A percentile compares a stretch with the other conserved stretches of the same genome.
These are phyloP conservation scores for Stygiomarasmius scandens DNA, from an alignment of 1,284 basidiomycete species.

Conservation along the genomic window DNA sequence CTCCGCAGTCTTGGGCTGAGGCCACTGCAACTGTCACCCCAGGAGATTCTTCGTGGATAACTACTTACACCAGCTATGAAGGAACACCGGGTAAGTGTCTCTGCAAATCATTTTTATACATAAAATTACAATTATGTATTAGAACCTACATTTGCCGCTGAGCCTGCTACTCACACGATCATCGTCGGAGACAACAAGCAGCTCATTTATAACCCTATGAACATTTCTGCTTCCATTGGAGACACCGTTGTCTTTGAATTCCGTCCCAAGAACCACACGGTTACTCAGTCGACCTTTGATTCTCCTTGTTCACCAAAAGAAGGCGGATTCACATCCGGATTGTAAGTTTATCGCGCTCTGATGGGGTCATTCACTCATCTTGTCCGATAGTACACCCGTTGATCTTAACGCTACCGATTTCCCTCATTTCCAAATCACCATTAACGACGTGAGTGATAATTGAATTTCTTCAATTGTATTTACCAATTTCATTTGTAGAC, in stretches of 20 bases:
- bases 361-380: too few relatives aligned
- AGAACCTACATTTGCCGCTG: slow-evolving; percentile 37
- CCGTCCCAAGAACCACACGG: slow-evolving; percentile 51
- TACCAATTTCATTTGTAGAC: too few relatives aligned
- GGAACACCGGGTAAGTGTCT: slow-evolving; percentile 36
- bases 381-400: too few relatives aligned
- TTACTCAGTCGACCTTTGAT: slow-evolving; percentile 60
- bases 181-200: slow-evolving; percentile 39
- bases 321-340: slow-evolving; percentile 55
- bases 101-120: background rate
- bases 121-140: background rate
- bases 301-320: slow-evolving; percentile 10
- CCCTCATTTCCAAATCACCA: slow-evolving; percentile 52
- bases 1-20: slow-evolving; percentile 35
- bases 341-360: slow-evolving; percentile 19
- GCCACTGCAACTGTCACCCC: slow-evolving; percentile 40
- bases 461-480: too few relatives aligned
- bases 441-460: slow-evolving; percentile 58
- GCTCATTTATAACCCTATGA: slow-evolving; percentile 40
- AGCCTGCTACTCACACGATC: slow-evolving; percentile 41
- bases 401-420: slow-evolving; percentile 24
- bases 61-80: slow-evolving; percentile 42
- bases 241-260: slow-evolving; percentile 45
- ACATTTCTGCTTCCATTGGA: slow-evolving; percentile 46
- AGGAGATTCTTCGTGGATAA: slow-evolving; percentile 34